These are phyloP conservation scores for Aquilaria malaccensis DNA, from an alignment of 345 rosid genomes.

Conservation along the genomic window DNA sequence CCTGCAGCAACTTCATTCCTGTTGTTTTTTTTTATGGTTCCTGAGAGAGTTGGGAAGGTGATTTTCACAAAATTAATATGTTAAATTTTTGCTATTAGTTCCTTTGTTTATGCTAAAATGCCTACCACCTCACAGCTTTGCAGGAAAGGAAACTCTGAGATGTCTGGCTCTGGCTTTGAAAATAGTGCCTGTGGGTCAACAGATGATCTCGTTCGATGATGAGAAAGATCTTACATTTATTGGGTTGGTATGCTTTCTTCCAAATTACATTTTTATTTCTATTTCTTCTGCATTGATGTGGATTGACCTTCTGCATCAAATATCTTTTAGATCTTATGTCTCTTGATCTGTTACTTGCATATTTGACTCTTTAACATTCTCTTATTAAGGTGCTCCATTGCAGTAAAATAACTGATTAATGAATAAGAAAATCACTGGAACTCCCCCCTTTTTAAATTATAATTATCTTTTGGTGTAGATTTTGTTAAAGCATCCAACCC, in stretches of 20 bases:
- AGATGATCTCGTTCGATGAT: conserved; percentile 61
- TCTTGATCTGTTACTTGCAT: not conserved
- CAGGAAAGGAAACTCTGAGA: conserved; percentile 90
- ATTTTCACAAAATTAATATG: too few relatives aligned
- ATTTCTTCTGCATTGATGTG: not conserved
- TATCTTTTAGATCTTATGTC: not conserved
- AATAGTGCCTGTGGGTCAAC: conserved; percentile 68
- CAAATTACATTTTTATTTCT: conserved; percentile 12
- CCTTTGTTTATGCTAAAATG: too few relatives aligned
- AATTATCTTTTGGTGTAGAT: too few relatives aligned
- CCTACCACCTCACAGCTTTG: conserved; percentile 45
- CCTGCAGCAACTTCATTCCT: not conserved
- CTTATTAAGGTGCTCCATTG: not conserved
- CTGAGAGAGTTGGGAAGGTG: too few relatives aligned
- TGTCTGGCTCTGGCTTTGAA: conserved; percentile 90
- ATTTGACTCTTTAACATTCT: not conserved
- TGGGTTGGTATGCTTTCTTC: conserved; percentile 95
- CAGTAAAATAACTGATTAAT: not conserved
- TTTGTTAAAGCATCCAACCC: too few relatives aligned
- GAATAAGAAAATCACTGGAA: not conserved
- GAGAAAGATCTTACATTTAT: conserved; percentile 95
- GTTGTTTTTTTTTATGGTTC: not conserved
- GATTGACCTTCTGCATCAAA: not conserved
- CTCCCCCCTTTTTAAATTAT: too few relatives aligned
- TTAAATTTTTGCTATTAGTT: conserved; percentile 16